phyloP scores from a whole-genome alignment of 2,329 filamentous ascomycete genomes.

The Didymellaceae sp. region DNA sequence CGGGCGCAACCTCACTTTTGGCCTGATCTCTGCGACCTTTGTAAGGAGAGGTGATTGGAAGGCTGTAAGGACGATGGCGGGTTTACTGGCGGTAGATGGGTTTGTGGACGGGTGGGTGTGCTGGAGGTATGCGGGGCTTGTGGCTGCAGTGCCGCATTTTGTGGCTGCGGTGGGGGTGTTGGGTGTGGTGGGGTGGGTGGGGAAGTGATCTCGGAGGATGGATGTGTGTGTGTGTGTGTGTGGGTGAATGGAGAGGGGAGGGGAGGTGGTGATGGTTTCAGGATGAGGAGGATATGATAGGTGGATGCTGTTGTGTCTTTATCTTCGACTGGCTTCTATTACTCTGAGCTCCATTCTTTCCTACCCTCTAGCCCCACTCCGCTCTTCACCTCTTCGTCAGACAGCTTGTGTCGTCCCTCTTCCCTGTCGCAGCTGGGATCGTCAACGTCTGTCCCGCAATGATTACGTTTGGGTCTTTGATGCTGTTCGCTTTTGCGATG shows the following conservation, averaged over 20 bases:
- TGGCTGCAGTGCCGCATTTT: conserved; percentile 21
- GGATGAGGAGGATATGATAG: too few species aligned
- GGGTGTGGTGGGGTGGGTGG: conserved; percentile 22
- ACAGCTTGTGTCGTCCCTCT: conserved; percentile 8
- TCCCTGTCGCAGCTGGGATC: conserved; percentile 9
- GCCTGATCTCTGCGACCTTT: conserved; percentile 20
- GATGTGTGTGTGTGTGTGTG: conserved; percentile 18
- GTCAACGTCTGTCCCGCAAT: conserved; percentile 2
- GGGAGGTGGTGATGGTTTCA: neutral
- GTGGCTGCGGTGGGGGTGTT: conserved; percentile 19
- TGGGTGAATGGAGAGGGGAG: conserved; percentile 21
- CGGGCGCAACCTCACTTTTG: conserved; percentile 23
- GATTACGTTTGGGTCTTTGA: conserved; percentile 9
- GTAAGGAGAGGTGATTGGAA: conserved; percentile 8
- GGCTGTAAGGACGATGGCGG: conserved; percentile 20
- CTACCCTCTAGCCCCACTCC: too few species aligned
- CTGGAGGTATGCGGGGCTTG: conserved; percentile 16
- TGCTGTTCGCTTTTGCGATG: conserved; percentile 13
- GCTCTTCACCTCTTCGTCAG: neutral
- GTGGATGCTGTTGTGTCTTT: too few species aligned
- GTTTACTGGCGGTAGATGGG: conserved; percentile 21
- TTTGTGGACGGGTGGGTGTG: conserved; percentile 20
- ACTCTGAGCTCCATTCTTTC: too few species aligned
- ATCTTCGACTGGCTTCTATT: too few species aligned
- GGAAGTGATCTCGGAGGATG: too few species aligned